These are phyloP conservation scores for Aegilops sharonensis DNA, from an alignment of 176 grass and related monocot genomes.

Conservation along the genomic window DNA sequence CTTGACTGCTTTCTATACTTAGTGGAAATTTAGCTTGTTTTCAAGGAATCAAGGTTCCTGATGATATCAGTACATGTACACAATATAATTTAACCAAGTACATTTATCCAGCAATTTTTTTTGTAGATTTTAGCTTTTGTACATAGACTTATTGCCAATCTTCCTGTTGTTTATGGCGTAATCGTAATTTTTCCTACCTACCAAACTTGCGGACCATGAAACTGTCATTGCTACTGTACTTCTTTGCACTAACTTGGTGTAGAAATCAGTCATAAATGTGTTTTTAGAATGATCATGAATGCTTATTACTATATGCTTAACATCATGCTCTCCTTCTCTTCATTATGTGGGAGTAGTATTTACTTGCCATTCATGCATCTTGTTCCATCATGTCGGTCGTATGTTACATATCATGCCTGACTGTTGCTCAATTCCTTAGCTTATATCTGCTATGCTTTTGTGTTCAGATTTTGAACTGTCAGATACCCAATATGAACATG, in stretches of 20 bases:
- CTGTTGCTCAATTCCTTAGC: neutral
- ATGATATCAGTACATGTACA: neutral
- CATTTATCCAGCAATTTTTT: constrained; percentile 6
- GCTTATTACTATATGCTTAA: neutral
- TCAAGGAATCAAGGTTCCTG: neutral
- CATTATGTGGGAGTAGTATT: neutral
- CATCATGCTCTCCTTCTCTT: neutral
- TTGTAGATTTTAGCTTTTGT: neutral
- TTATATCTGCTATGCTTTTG: constrained; percentile 27
- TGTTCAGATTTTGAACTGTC: constrained; percentile 71
- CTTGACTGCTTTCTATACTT: constrained; percentile 6
- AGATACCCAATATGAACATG: constrained; percentile 64
- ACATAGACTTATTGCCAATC: neutral
- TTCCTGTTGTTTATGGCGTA: neutral
- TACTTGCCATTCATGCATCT: neutral
- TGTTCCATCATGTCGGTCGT: neutral
- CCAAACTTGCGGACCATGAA: neutral
- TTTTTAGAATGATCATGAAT: constrained; percentile 19
- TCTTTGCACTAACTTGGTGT: neutral
- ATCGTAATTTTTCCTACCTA: neutral
- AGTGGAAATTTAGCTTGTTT: neutral
- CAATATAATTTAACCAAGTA: neutral
- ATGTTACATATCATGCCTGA: neutral
- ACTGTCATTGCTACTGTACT: neutral
- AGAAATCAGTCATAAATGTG: neutral